A percentile compares a stretch with the other conserved stretches of the same genome.
These are phyloP conservation scores for Hyaloscypha bicolor DNA, from an alignment of 495 filamentous ascomycete genomes.

Conservation along the genomic window DNA sequence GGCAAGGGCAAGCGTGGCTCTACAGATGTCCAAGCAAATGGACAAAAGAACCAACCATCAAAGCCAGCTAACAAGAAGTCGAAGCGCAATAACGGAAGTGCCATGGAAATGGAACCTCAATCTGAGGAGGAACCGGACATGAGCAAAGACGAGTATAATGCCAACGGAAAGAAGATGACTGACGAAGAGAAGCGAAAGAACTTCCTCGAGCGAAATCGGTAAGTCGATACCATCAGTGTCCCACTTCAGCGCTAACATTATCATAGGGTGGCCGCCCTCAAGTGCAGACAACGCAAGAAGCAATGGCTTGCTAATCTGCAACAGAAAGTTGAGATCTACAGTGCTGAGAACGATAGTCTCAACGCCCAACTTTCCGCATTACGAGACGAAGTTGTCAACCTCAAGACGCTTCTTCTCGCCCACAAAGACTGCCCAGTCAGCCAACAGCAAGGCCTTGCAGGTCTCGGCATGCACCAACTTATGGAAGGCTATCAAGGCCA, in stretches of 20 bases:
- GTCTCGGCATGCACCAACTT: slow-evolving; percentile 65
- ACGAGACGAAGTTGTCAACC: slow-evolving; percentile 90
- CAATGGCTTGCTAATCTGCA: slow-evolving; percentile 98
- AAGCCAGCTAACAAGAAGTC: slow-evolving; percentile 74
- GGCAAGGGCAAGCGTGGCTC: slow-evolving; percentile 69
- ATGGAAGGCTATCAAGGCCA: slow-evolving; percentile 51
- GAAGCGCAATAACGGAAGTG: slow-evolving; percentile 59
- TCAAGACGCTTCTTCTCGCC: slow-evolving; percentile 90
- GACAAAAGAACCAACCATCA: slow-evolving; percentile 70
- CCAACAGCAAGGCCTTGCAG: slow-evolving; percentile 78
- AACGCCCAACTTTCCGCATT: slow-evolving; percentile 79
- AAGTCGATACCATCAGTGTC: slow-evolving; percentile 40
- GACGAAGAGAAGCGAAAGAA: slow-evolving; percentile 99
- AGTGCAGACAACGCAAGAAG: slow-evolving; percentile 98
- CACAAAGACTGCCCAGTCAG: slow-evolving; percentile 97
- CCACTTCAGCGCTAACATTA: slow-evolving; percentile 14
- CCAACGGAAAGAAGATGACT: slow-evolving; percentile 86
- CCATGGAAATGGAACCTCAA: slow-evolving; percentile 54
- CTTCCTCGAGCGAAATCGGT: slow-evolving; percentile 96
- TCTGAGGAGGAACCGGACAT: slow-evolving; percentile 55
- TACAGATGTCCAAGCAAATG: slow-evolving; percentile 25
- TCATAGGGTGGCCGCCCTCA: slow-evolving; percentile 86
- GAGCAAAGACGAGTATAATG: slow-evolving; percentile 58
- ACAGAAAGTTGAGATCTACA: slow-evolving; percentile 90
- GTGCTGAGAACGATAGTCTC: slow-evolving; percentile 85